phyloP scores from a whole-genome alignment of 768 basidiomycete genomes.

The Collybia mongolica region DNA sequence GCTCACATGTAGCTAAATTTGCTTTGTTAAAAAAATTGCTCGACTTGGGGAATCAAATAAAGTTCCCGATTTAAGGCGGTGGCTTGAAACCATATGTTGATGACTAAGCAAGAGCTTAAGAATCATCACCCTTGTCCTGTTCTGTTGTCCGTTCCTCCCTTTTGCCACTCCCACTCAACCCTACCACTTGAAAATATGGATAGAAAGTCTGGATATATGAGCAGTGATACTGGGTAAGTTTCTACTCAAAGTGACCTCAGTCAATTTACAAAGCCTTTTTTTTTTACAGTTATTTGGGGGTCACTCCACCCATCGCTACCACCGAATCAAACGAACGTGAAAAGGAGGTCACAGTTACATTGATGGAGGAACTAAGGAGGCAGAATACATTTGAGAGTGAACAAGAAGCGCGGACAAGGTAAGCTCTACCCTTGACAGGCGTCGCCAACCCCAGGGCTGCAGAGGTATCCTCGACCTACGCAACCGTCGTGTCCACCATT shows the following conservation, averaged over 20 bases:
- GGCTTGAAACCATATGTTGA: background rate
- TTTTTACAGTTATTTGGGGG: conserved; percentile 64
- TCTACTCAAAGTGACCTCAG: background rate
- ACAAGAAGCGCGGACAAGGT: conserved; percentile 88
- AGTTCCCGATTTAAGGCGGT: background rate
- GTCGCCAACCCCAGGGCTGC: conserved; percentile 9
- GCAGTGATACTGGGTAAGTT: conserved; percentile 34
- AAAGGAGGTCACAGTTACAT: conserved; percentile 76
- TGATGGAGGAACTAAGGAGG: conserved; percentile 88
- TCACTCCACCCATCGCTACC: conserved; percentile 83
- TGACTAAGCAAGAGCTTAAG: conserved; percentile 9
- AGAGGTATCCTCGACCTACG: conserved; percentile 5
- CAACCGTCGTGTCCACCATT: conserved; percentile 4
- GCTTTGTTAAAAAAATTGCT: too few species aligned
- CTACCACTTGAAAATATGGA: conserved; percentile 4
- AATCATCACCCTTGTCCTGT: conserved; percentile 11
- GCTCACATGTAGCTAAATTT: too few species aligned
- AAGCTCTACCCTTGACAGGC: conserved; percentile 27
- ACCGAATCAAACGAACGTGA: conserved; percentile 74
- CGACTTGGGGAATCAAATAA: background rate
- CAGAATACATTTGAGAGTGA: conserved; percentile 90
- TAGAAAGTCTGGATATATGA: conserved; percentile 11
- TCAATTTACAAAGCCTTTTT: conserved; percentile 4
- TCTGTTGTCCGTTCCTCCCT: background rate
- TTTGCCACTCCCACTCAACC: background rate